These are phyloP conservation scores for Phlyctochytrium arcticum DNA, from an alignment of 192 early-diverging fungal genomes.

Conservation along the genomic window DNA sequence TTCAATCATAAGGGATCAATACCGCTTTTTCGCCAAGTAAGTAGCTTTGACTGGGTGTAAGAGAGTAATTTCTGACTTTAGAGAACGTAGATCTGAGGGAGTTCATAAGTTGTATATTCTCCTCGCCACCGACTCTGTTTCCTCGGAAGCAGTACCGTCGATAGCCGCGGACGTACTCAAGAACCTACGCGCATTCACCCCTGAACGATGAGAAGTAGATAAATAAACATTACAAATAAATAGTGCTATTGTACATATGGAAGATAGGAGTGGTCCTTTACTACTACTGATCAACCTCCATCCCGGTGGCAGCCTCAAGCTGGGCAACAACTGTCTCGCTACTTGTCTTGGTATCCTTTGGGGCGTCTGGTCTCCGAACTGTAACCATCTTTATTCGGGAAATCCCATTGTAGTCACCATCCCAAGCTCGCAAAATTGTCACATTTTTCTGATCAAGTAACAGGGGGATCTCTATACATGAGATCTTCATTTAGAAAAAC, in stretches of 20 bases:
- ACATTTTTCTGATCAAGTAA: slow-evolving; percentile 38
- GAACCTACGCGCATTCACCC: slow-evolving; percentile 35
- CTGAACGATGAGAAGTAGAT: slow-evolving; percentile 5
- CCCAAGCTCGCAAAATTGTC: slow-evolving; percentile 28
- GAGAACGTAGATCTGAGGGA: slow-evolving; percentile 46
- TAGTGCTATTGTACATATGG: too few relatives aligned
- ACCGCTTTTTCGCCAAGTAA: slow-evolving; percentile 48
- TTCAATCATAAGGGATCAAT: slow-evolving; percentile 42
- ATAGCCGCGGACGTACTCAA: slow-evolving; percentile 40
- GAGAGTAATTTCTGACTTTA: neutral
- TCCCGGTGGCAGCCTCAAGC: neutral
- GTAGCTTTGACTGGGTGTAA: neutral
- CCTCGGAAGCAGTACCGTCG: slow-evolving; percentile 35
- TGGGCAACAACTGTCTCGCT: neutral
- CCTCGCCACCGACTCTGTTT: slow-evolving; percentile 40
- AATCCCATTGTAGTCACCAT: slow-evolving; percentile 49
- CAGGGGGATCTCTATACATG: slow-evolving; percentile 33
- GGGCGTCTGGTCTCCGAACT: neutral
- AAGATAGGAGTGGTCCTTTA: too few relatives aligned
- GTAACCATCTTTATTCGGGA: slow-evolving; percentile 30
- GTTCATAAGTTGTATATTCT: slow-evolving; percentile 52
- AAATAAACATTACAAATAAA: neutral
- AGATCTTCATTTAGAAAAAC: neutral
- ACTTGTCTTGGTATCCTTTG: neutral
- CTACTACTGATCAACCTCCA: slow-evolving; percentile 4